phyloP scores from a whole-genome alignment of 495 filamentous ascomycete genomes.

The Annulohypoxylon bovei region DNA sequence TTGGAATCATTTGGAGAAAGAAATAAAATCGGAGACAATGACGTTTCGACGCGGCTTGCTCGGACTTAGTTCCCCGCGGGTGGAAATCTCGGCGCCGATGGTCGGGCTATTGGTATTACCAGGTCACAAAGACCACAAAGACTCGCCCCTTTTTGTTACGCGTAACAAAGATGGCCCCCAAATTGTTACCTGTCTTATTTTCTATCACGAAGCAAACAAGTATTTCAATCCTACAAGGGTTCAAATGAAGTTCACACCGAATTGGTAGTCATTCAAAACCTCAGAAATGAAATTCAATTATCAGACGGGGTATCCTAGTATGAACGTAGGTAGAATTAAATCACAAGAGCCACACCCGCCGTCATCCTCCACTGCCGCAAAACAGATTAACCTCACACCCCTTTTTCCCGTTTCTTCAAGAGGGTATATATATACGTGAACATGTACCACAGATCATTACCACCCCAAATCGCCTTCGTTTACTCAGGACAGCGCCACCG shows the following conservation, averaged over 20 bases:
- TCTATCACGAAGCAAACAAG: background rate
- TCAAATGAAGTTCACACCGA: background rate
- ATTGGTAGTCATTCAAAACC: background rate
- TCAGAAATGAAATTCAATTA: conserved; percentile 4
- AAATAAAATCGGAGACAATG: conserved; percentile 29
- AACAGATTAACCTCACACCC: conserved; percentile 15
- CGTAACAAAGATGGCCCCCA: background rate
- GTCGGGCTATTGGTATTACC: conserved; percentile 9
- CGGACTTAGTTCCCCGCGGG: conserved; percentile 20
- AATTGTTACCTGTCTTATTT: background rate
- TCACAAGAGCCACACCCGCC: conserved; percentile 5
- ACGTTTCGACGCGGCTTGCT: conserved; percentile 25
- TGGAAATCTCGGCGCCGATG: conserved; percentile 34
- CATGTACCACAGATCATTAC: conserved; percentile 5
- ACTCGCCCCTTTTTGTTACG: conserved; percentile 3
- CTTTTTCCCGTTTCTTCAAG: conserved; percentile 1
- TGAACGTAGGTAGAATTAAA: conserved; percentile 24
- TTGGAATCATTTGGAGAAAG: conserved; percentile 19
- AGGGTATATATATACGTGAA: conserved; percentile 34
- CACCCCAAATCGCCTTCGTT: background rate
- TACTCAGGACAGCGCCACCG: conserved; percentile 46
- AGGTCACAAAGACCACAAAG: background rate
- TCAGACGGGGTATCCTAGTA: conserved; percentile 33
- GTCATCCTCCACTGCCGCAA: background rate
- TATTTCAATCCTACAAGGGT: background rate